Conservation (phyloP, 495 filamentous ascomycete species). For the Cetradonia linearis region DNA sequence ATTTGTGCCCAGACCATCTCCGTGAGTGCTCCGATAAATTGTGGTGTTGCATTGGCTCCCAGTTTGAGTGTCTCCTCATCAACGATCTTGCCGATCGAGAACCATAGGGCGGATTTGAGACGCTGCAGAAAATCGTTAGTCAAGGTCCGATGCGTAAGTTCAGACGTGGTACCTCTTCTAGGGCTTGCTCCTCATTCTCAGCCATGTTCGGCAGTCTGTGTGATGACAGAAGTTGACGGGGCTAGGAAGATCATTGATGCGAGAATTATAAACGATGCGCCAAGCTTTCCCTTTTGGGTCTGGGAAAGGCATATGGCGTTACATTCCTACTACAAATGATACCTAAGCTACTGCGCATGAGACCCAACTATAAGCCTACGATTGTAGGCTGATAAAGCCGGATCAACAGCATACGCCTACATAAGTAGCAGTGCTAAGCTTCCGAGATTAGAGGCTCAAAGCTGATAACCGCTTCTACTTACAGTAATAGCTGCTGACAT, state of each 20-base stretch:
- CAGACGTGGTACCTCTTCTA: slow-evolving; percentile 32
- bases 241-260: neutral
- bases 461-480: neutral
- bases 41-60: slow-evolving; percentile 79
- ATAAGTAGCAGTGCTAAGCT: neutral
- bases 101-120: slow-evolving; percentile 92
- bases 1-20: slow-evolving; percentile 90
- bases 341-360: neutral
- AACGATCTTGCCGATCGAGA: slow-evolving; percentile 75
- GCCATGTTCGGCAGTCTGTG: slow-evolving; percentile 25
- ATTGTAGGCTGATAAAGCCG: neutral
- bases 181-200: slow-evolving; percentile 31
- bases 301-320: neutral
- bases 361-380: neutral
- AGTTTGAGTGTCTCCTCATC: slow-evolving; percentile 71
- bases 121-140: slow-evolving; percentile 40
- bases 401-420: neutral
- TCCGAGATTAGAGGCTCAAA: neutral
- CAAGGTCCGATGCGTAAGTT: neutral
- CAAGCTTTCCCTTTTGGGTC: slow-evolving; percentile 3
- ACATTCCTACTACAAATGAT: neutral
- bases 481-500: neutral
- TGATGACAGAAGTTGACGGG: neutral
- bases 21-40: slow-evolving; percentile 87
- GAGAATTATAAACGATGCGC: neutral